A percentile compares a stretch with the other conserved stretches of the same genome.
These are phyloP conservation scores for Salix udensis DNA, from an alignment of 345 rosid species.

Conservation along the genomic window DNA sequence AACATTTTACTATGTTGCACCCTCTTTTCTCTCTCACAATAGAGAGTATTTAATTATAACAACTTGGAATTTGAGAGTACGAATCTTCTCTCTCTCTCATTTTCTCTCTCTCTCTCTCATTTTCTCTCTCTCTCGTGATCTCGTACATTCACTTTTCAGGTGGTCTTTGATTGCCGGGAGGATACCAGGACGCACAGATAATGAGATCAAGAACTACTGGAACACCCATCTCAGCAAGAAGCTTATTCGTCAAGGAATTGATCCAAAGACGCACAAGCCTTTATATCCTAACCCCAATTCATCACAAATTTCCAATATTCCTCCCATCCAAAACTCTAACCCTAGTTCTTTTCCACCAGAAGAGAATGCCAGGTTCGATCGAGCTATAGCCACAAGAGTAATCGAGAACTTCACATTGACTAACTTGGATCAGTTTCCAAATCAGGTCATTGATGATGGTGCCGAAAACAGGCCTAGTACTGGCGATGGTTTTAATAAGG, in stretches of 20 bases:
- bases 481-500: conserved; percentile 10
- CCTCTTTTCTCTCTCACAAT: too few species aligned
- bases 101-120: too few species aligned
- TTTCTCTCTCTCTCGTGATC: too few species aligned
- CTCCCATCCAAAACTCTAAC: not conserved
- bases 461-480: not conserved
- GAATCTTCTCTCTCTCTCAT: too few species aligned
- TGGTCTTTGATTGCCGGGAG: conserved; percentile 31
- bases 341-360: conserved; percentile 2
- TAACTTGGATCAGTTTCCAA: not conserved
- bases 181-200: conserved; percentile 27
- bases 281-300: conserved; percentile 14
- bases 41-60: not conserved
- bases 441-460: not conserved
- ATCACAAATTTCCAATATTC: not conserved
- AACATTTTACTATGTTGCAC: not conserved
- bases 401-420: not conserved
- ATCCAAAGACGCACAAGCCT: conserved; percentile 29
- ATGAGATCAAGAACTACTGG: conserved; percentile 31
- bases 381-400: conserved; percentile 13
- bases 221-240: conserved; percentile 28
- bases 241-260: conserved; percentile 29
- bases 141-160: not conserved
- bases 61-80: too few species aligned
- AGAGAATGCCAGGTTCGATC: not conserved